phyloP scores from a whole-genome alignment of 169 alveolate species.

The Plasmodium blacklocki region DNA sequence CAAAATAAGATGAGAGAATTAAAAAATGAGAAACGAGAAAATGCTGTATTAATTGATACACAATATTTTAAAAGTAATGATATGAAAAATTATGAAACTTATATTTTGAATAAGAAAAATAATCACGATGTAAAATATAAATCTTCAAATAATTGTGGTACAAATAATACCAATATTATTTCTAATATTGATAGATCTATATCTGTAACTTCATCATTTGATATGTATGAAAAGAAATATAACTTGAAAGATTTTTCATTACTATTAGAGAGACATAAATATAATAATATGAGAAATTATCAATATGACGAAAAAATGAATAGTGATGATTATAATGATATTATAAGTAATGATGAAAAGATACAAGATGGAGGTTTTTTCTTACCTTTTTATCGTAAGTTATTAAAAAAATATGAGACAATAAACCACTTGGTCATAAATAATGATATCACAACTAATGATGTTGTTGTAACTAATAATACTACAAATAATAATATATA shows the following conservation, averaged over 20 bases:
- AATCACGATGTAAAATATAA: background rate
- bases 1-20: constrained; percentile 3
- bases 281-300: background rate
- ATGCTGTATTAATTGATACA: background rate
- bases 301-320: background rate
- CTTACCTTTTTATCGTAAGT: background rate
- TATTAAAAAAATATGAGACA: background rate
- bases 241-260: background rate
- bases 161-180: background rate
- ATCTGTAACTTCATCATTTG: background rate
- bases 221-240: background rate
- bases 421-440: background rate
- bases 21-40: background rate
- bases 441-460: background rate
- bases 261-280: background rate
- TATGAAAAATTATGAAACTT: too few species aligned
- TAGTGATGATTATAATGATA: background rate
- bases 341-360: background rate
- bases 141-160: background rate
- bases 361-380: background rate
- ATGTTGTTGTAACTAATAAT: background rate
- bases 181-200: background rate
- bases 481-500: background rate
- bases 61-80: too few species aligned
- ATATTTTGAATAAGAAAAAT: background rate